Base-by-base conservation (phyloP, 768 basidiomycete species). In the Saitozyma sp. region DNA sequence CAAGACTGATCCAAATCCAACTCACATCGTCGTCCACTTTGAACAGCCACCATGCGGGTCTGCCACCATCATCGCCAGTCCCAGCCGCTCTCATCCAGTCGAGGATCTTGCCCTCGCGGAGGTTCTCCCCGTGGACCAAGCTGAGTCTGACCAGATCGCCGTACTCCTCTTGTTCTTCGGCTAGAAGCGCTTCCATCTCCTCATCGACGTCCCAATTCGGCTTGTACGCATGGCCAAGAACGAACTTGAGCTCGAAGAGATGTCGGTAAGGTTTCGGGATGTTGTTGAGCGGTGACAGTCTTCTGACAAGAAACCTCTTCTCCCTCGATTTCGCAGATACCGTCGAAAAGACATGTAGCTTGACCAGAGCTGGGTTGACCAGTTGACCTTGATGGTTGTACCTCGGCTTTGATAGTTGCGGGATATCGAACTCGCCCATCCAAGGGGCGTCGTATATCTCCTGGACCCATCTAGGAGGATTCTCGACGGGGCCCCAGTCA, bases 11-110 rank as follows among this genome's bases (percentile, higher is more conserved):
- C n/a, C n/a, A n/a, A n/a, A n/a, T n/a, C n/a, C n/a, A n/a, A 70
- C 68, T 64, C 65, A 67, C 68, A 62, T 70, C 68, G 45, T 70
- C 68, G 54, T 70, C 68, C 52, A 70, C 58, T 54, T 70, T 70
- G 64, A 70, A 66, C 2, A 70, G 54, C 16, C 54, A 70, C 65
- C 54, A 67, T 8, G 58, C 59, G 19, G 58, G 49, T 40, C 68
- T 50, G 8, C 65, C 62, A 13, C 65, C 65, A 57, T 70, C 68
- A n/a, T 60, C 43, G 5, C 63, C 58, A 38, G 45, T 16, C n/a
- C 64, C 64, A 6, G 61, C 64, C 20, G 53, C 64, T 19, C 54
- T 59, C 1, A 65, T 61, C 64, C 64, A 65, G 42, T 65, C 40
- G 9, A 65, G 40, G 14, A 65, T 65, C 59, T 65, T 65, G 13